phyloP scores from a whole-genome alignment of 106 monocot genomes.

The Dendrobium catenatum region DNA sequence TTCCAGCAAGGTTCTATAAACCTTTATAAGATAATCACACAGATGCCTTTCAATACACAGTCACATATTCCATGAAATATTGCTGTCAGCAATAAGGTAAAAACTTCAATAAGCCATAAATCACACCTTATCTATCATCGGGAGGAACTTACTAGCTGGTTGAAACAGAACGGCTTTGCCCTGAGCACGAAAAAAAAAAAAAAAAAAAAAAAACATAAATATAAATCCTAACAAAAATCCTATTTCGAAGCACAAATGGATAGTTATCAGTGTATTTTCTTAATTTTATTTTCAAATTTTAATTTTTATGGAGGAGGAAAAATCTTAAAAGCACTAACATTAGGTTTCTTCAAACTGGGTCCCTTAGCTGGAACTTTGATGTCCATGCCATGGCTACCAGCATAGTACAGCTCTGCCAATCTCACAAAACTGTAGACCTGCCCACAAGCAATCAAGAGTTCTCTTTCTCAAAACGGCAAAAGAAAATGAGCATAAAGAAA shows the following conservation, averaged over 20 bases:
- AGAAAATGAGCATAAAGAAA: not conserved
- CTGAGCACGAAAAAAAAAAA: conserved; percentile 8
- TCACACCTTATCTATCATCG: conserved; percentile 71
- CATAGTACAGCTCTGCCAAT: conserved; percentile 75
- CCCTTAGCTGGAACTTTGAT: conserved; percentile 50
- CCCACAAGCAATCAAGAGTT: not conserved
- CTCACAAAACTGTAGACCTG: conserved; percentile 68
- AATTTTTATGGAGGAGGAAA: not conserved
- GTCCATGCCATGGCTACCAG: conserved; percentile 92
- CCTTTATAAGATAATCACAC: conserved; percentile 18
- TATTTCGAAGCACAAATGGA: not conserved
- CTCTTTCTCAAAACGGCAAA: not conserved
- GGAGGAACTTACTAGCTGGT: conserved; percentile 72
- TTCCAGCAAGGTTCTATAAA: conserved; percentile 49
- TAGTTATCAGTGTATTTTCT: not conserved
- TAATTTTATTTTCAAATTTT: not conserved
- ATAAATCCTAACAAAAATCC: conserved; percentile 3
- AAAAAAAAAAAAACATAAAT: conserved; percentile 4
- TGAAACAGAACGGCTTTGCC: conserved; percentile 44
- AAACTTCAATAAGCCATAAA: not conserved
- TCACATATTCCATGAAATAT: not conserved
- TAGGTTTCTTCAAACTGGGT: conserved; percentile 9
- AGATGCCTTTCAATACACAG: conserved; percentile 1
- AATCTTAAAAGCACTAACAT: not conserved
- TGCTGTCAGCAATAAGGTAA: not conserved